Percentiles rank a stretch among this genome's conserved stretches.
phyloP scores from a whole-genome alignment of 2,329 filamentous ascomycete genomes.

The Microsporum audouinii region DNA sequence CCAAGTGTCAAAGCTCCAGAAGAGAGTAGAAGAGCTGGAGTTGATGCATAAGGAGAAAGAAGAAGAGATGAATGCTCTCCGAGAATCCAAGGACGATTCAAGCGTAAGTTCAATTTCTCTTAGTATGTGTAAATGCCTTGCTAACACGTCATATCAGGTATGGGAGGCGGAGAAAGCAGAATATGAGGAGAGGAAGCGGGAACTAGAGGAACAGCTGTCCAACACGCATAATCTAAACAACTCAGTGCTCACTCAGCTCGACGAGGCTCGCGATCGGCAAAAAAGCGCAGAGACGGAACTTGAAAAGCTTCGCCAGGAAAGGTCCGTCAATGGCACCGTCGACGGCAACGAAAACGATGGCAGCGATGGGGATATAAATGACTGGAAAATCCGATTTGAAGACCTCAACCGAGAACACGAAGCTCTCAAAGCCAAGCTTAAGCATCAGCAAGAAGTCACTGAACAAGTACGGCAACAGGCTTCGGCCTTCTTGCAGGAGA shows the following conservation, averaged over 20 bases:
- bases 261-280: slow-evolving; percentile 59
- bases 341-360: neutral
- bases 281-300: slow-evolving; percentile 52
- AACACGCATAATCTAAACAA: slow-evolving; percentile 67
- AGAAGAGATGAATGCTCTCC: slow-evolving; percentile 51
- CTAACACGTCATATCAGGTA: slow-evolving; percentile 14
- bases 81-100: slow-evolving; percentile 47
- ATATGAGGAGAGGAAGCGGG: slow-evolving; percentile 47
- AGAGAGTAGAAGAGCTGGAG: slow-evolving; percentile 63
- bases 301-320: slow-evolving; percentile 18
- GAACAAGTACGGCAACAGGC: slow-evolving; percentile 80
- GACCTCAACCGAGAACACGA: slow-evolving; percentile 52
- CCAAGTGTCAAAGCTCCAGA: slow-evolving; percentile 62
- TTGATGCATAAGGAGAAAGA: slow-evolving; percentile 58
- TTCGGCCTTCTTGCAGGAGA: slow-evolving; percentile 72
- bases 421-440: slow-evolving; percentile 52
- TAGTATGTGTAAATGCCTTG: neutral
- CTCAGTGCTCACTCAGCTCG: slow-evolving; percentile 67
- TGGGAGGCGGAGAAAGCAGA: slow-evolving; percentile 56
- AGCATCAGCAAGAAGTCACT: slow-evolving; percentile 68
- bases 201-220: slow-evolving; percentile 61
- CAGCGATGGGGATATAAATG: slow-evolving; percentile 33
- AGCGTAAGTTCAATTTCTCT: slow-evolving; percentile 26
- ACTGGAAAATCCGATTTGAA: slow-evolving; percentile 50
- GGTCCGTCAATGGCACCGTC: neutral